Conservation (phyloP, 164 flowering plant species). For the Macadamia tetraphylla region DNA sequence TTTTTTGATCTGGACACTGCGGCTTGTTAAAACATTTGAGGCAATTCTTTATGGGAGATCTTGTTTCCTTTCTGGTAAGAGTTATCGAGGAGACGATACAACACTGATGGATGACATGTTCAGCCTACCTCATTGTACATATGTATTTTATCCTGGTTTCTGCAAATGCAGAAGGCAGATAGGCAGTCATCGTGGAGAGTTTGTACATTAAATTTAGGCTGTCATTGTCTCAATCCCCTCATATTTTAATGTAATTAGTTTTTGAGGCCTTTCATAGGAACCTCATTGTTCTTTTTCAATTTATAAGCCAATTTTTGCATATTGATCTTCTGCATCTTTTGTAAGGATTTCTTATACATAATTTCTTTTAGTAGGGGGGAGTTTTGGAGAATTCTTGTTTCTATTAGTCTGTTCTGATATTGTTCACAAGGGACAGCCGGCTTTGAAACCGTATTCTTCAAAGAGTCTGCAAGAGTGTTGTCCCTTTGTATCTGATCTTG, state of each 20-base stretch:
- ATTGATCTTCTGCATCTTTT: neutral
- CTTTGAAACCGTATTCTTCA: no score
- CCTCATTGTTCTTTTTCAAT: neutral
- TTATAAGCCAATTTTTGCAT: neutral
- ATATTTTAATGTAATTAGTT: constrained; percentile 12
- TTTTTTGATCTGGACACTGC: constrained; percentile 23
- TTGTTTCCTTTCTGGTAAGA: neutral
- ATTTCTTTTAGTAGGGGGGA: no score
- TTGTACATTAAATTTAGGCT: constrained; percentile 28
- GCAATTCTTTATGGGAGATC: constrained; percentile 10
- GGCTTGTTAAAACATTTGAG: constrained; percentile 20
- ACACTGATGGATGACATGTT: constrained; percentile 2
- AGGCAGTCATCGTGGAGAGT: constrained; percentile 16
- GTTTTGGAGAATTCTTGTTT: no score
- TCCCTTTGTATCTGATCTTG: no score
- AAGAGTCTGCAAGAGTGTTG: no score
- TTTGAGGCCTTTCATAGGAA: constrained; percentile 7
- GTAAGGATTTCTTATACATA: no score
- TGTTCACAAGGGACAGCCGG: no score
- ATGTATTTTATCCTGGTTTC: constrained; percentile 31
- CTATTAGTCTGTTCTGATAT: no score
- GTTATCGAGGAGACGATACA: constrained; percentile 4
- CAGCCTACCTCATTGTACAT: constrained; percentile 29
- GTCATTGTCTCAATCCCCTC: constrained; percentile 15
- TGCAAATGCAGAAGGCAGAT: constrained; percentile 33